These are phyloP conservation scores for Salicornia ramosissima DNA, from an alignment of 148 eudicot species.

Conservation along the genomic window DNA sequence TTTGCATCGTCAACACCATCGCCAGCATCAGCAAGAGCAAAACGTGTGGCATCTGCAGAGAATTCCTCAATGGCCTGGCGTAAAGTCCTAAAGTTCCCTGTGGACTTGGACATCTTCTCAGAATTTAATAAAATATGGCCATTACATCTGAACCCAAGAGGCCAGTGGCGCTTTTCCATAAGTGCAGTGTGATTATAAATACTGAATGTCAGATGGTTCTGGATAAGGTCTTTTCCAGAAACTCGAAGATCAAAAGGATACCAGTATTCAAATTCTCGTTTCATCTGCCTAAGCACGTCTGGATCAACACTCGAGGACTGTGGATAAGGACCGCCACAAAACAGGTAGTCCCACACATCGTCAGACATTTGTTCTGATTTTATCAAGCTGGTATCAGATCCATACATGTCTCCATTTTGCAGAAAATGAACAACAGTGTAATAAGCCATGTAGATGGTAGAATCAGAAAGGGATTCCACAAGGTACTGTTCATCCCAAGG, in stretches of 20 bases:
- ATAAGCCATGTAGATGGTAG: conserved; percentile 94
- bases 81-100: conserved; percentile 79
- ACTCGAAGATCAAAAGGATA: conserved; percentile 95
- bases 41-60: conserved; percentile 81
- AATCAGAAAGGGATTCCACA: conserved; percentile 89
- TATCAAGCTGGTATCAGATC: conserved; percentile 39
- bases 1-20: conserved; percentile 98
- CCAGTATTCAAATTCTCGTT: conserved; percentile 90
- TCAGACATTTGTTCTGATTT: conserved; percentile 80
- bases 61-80: conserved; percentile 74
- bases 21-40: conserved; percentile 92
- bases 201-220: conserved; percentile 88
- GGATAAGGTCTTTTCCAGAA: conserved; percentile 90
- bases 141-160: conserved; percentile 84
- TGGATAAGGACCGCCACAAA: conserved; percentile 61
- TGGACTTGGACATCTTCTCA: conserved; percentile 97
- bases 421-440: conserved; percentile 79
- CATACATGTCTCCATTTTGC: conserved; percentile 81
- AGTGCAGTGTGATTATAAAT: conserved; percentile 84
- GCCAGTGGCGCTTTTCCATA: conserved; percentile 76
- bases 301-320: conserved; percentile 45
- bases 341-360: conserved; percentile 87
- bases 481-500: conserved; percentile 92
- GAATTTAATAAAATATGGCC: conserved; percentile 85
- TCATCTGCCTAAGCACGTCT: conserved; percentile 59